These are phyloP conservation scores for Clarireedia homoeocarpa DNA, from an alignment of 2,329 filamentous ascomycete genomes.

Conservation along the genomic window DNA sequence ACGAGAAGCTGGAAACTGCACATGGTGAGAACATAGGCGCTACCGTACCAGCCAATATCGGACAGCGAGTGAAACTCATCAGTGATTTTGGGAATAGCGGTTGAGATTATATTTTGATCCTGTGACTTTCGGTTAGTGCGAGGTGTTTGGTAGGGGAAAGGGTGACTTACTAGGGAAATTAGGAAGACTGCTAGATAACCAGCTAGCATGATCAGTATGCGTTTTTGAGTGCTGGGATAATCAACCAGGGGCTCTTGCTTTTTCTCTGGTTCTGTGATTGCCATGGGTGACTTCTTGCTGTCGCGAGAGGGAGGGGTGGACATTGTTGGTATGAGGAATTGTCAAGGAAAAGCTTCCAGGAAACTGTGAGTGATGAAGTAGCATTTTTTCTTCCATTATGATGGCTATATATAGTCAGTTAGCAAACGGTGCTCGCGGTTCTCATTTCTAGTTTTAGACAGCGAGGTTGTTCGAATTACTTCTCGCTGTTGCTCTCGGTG, in stretches of 20 bases:
- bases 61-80: conserved; percentile 41
- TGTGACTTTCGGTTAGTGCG: neutral
- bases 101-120: conserved; percentile 28
- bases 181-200: conserved; percentile 41
- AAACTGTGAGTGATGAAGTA: too few species aligned
- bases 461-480: neutral
- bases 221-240: conserved; percentile 11
- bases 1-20: conserved; percentile 28
- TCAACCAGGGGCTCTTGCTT: neutral
- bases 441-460: too few species aligned
- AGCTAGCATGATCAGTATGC: conserved; percentile 37
- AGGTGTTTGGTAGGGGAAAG: neutral
- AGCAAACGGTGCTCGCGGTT: too few species aligned
- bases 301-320: too few species aligned
- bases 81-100: conserved; percentile 49
- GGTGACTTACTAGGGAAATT: conserved; percentile 24
- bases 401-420: too few species aligned
- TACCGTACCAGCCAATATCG: conserved; percentile 48
- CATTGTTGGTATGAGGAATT: too few species aligned
- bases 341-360: too few species aligned
- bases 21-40: conserved; percentile 44
- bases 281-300: too few species aligned
- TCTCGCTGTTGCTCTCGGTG: neutral
- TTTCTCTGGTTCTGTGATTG: neutral
- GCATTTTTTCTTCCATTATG: too few species aligned